These are phyloP conservation scores for Flaveria robusta DNA, from an alignment of 129 eudicot species.

Conservation along the genomic window DNA sequence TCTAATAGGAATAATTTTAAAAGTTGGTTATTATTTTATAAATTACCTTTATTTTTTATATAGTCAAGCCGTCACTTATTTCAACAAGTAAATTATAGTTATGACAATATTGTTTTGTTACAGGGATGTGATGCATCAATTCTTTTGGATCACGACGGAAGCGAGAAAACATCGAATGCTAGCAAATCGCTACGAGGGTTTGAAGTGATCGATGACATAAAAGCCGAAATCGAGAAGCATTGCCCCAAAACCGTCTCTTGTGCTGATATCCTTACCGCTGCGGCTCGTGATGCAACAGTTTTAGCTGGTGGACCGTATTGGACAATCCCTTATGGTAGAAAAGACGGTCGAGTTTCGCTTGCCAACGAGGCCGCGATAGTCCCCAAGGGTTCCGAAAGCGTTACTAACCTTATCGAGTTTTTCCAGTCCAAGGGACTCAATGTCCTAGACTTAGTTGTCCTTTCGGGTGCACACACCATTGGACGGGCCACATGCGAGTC, in stretches of 20 bases:
- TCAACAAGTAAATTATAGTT: not conserved
- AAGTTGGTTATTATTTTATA: too few species aligned
- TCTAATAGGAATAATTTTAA: too few species aligned
- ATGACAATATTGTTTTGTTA: not conserved
- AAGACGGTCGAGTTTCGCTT: conserved; percentile 67
- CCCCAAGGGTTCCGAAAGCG: conserved; percentile 68
- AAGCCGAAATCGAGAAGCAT: conserved; percentile 63
- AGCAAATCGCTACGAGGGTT: conserved; percentile 84
- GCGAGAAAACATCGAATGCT: conserved; percentile 58
- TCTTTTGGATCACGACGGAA: conserved; percentile 66
- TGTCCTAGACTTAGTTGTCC: conserved; percentile 76
- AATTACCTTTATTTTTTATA: too few species aligned
- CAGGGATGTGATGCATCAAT: conserved; percentile 91
- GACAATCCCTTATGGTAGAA: conserved; percentile 73
- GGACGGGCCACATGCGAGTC: conserved; percentile 77
- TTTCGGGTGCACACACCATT: conserved; percentile 87
- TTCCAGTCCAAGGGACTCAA: conserved; percentile 81
- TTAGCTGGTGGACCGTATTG: conserved; percentile 71
- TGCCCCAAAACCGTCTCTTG: conserved; percentile 84
- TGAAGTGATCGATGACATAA: conserved; percentile 72
- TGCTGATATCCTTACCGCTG: conserved; percentile 74
- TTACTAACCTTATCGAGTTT: conserved; percentile 71
- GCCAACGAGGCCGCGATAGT: conserved; percentile 60
- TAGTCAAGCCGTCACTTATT: too few species aligned
- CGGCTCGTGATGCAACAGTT: conserved; percentile 75